Conservation (phyloP, 306 rosid genomes). For the Ceratonia siliqua region DNA sequence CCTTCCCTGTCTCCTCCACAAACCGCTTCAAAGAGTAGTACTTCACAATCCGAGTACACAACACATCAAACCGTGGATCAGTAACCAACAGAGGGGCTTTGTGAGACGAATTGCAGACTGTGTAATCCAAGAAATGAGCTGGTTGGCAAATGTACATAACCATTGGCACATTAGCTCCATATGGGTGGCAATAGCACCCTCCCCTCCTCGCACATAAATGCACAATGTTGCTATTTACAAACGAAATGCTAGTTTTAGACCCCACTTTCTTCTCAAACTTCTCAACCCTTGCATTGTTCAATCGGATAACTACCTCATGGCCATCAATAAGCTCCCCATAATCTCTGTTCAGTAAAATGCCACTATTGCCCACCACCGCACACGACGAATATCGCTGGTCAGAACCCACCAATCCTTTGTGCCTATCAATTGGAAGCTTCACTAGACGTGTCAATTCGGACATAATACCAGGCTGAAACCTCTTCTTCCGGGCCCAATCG, state of each 20-base stretch:
- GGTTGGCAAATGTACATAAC: slow-evolving; percentile 94
- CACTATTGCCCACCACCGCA: slow-evolving; percentile 96
- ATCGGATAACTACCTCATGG: slow-evolving; percentile 75
- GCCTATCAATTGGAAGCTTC: slow-evolving; percentile 54
- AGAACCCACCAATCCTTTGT: slow-evolving; percentile 33
- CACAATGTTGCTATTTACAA: slow-evolving; percentile 85
- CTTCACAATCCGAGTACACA: slow-evolving; percentile 81
- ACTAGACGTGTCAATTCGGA: slow-evolving; percentile 56
- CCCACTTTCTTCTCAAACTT: slow-evolving; percentile 69
- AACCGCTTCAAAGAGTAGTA: slow-evolving; percentile 85
- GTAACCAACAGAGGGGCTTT: slow-evolving; percentile 75
- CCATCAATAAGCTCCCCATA: slow-evolving; percentile 68
- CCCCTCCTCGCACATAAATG: slow-evolving; percentile 85
- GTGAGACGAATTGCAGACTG: slow-evolving; percentile 71
- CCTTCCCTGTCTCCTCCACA: slow-evolving; percentile 68
- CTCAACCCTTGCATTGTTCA: slow-evolving; percentile 79
- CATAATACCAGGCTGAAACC: slow-evolving; percentile 66
- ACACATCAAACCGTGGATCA: slow-evolving; percentile 78
- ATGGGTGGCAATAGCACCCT: slow-evolving; percentile 90
- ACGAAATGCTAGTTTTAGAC: slow-evolving; percentile 75
- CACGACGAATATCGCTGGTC: slow-evolving; percentile 59
- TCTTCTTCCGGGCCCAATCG: slow-evolving; percentile 67
- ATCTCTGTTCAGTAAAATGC: slow-evolving; percentile 70
- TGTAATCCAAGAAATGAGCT: slow-evolving; percentile 81
- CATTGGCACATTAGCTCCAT: slow-evolving; percentile 68